A percentile compares a stretch with the other conserved stretches of the same genome.
phyloP scores from a whole-genome alignment of 2,329 filamentous ascomycete species.

The Alternaria sp. region DNA sequence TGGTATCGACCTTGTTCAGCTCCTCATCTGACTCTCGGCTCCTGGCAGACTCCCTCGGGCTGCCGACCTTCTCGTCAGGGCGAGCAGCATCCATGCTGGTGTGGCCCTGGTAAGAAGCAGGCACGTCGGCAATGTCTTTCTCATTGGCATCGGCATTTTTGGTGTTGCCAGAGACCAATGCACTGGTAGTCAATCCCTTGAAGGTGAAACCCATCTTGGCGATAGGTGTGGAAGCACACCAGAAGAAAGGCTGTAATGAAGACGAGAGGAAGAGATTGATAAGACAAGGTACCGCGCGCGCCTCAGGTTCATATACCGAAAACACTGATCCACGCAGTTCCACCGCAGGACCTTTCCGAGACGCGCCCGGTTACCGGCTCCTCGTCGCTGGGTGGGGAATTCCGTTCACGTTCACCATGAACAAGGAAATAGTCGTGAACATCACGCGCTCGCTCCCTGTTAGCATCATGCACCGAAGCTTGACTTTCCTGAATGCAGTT shows the following conservation, averaged over 20 bases:
- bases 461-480: constrained; percentile 18
- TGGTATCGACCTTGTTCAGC: constrained; percentile 40
- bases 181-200: constrained; percentile 38
- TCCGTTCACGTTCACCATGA: constrained; percentile 8
- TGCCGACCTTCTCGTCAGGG: constrained; percentile 38
- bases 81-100: constrained; percentile 33
- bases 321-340: constrained; percentile 13
- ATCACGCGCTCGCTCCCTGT: constrained; percentile 13
- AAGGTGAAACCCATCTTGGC: constrained; percentile 41
- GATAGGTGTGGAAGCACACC: not conserved
- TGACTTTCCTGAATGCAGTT: constrained; percentile 13
- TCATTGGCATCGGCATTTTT: constrained; percentile 20
- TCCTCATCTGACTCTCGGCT: constrained; percentile 35
- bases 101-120: constrained; percentile 35
- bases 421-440: constrained; percentile 11
- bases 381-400: constrained; percentile 16
- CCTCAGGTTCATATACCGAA: constrained; percentile 28
- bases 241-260: constrained; percentile 6
- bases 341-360: constrained; percentile 9
- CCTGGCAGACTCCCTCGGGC: constrained; percentile 17
- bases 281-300: constrained; percentile 27
- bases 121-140: constrained; percentile 37
- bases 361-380: constrained; percentile 18
- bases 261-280: constrained; percentile 30
- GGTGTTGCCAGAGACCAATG: constrained; percentile 29